Conservation (phyloP, 345 rosid genomes). For the Ailanthus altissimus region DNA sequence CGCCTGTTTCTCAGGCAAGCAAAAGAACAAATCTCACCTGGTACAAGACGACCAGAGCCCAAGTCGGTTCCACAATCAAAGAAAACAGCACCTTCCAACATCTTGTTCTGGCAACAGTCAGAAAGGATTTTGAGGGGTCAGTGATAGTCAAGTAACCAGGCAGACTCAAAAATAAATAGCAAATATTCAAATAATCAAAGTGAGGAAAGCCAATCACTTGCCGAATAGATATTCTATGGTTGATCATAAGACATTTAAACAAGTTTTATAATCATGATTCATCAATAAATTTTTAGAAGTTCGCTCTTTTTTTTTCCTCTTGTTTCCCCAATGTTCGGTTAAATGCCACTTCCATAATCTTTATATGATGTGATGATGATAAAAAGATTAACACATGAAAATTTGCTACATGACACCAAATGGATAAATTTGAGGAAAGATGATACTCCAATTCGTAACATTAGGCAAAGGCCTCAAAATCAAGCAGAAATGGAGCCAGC, state of each 20-base stretch:
- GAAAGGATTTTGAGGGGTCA: not conserved
- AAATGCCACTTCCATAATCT: not conserved
- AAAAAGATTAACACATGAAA: not conserved
- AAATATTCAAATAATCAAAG: not conserved
- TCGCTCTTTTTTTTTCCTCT: not conserved
- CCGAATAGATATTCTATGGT: not conserved
- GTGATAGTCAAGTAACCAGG: not conserved
- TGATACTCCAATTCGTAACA: not conserved
- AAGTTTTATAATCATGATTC: not conserved
- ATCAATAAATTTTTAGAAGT: not conserved
- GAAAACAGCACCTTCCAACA: slow-evolving; percentile 70
- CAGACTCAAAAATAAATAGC: not conserved
- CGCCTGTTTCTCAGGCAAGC: slow-evolving; percentile 10
- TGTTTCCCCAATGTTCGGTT: not conserved
- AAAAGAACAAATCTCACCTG: slow-evolving; percentile 47
- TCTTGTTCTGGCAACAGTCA: slow-evolving; percentile 48
- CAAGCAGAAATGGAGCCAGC: not conserved
- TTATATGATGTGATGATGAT: not conserved
- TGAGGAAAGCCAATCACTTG: not conserved
- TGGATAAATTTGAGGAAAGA: not conserved
- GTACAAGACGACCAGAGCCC: slow-evolving; percentile 72
- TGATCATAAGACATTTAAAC: slow-evolving; percentile 5
- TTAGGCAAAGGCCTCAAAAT: not conserved
- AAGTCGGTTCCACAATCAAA: slow-evolving; percentile 77
- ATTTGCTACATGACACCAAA: not conserved